These are phyloP conservation scores for Cladorrhinum sp. DNA, from an alignment of 2,329 filamentous ascomycete species.

Conservation along the genomic window DNA sequence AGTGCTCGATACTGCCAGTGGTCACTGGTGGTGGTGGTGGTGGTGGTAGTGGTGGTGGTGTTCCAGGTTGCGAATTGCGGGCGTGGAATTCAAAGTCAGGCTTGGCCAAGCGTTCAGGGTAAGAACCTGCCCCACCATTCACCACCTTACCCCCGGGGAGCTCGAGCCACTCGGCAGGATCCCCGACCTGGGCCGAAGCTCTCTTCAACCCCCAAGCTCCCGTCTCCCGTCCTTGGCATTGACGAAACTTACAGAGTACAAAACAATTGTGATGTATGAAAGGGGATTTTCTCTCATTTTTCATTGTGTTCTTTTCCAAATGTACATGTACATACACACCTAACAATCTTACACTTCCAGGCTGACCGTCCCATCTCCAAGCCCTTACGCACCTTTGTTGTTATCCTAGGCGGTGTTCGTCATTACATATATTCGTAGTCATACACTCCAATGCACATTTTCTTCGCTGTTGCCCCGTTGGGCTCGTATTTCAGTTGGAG, in stretches of 20 bases:
- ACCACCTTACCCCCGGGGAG: not conserved
- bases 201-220: not conserved
- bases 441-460: not conserved
- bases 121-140: slow-evolving; percentile 6
- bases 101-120: slow-evolving; percentile 9
- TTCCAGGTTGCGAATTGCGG: slow-evolving; percentile 10
- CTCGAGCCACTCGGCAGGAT: slow-evolving; percentile 13
- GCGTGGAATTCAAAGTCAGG: not conserved
- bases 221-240: slow-evolving; percentile 5
- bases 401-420: too few relatives aligned
- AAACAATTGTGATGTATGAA: not conserved
- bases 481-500: not conserved
- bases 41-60: not conserved
- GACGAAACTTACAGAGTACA: not conserved
- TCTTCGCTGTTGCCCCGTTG: not conserved
- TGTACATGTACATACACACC: not conserved
- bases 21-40: not conserved
- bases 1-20: not conserved
- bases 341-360: too few relatives aligned
- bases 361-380: too few relatives aligned
- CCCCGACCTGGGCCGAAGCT: slow-evolving; percentile 2
- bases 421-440: too few relatives aligned
- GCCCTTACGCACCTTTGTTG: too few relatives aligned
- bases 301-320: not conserved
- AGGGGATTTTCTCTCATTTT: not conserved